Conservation (phyloP, 768 basidiomycete genomes). For the Podaxis sp. region DNA sequence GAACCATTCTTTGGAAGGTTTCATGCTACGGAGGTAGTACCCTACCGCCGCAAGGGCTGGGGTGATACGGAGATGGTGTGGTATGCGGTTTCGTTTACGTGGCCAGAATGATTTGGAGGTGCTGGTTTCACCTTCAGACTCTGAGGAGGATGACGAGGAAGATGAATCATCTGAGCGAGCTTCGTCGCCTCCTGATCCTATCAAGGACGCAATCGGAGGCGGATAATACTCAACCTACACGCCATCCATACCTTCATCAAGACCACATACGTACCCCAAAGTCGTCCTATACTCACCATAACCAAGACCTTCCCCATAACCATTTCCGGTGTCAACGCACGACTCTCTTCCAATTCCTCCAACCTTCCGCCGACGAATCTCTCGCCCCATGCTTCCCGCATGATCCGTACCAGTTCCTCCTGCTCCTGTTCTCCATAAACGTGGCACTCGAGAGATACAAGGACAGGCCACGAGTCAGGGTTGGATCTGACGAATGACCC, state of each 20-base stretch:
- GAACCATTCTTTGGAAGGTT: constrained; percentile 55
- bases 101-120: constrained; percentile 13
- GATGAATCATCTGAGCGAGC: constrained; percentile 20
- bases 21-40: constrained; percentile 62
- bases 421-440: constrained; percentile 47
- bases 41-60: constrained; percentile 48
- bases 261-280: neutral
- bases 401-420: constrained; percentile 49
- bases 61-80: constrained; percentile 7
- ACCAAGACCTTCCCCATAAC: constrained; percentile 54
- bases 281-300: constrained; percentile 42
- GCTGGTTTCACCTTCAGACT: constrained; percentile 4
- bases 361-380: constrained; percentile 45
- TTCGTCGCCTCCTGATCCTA: constrained; percentile 23
- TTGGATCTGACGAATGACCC: constrained; percentile 37
- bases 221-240: constrained; percentile 57
- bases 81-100: neutral
- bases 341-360: constrained; percentile 37
- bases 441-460: constrained; percentile 65
- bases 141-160: constrained; percentile 12
- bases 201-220: constrained; percentile 21
- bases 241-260: neutral
- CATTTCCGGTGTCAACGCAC: constrained; percentile 39
- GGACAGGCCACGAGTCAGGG: constrained; percentile 50
- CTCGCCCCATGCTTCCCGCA: constrained; percentile 51